Base-by-base conservation (phyloP, 1,139 yeast genomes). In the Zygosaccharomyces pseudobailii region DNA sequence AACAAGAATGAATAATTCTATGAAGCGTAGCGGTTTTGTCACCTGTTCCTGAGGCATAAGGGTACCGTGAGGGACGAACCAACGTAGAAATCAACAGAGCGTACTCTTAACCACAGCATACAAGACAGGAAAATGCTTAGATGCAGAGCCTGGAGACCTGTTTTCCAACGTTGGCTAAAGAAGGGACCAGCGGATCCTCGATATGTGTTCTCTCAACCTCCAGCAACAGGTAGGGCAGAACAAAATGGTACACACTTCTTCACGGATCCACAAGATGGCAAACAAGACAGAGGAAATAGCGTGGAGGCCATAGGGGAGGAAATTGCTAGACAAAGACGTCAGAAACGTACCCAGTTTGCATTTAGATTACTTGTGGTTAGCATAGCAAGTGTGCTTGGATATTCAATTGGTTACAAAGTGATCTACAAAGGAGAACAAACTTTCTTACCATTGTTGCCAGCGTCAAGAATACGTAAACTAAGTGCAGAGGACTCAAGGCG, bases 401-500 rank as follows among this genome's bases (percentile, higher is more conserved):
- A 62, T 46, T 47, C 57, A 3, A 44, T 64, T 4, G 53, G 58
- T 32, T 64, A 63, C 47, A 62, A 52, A 49, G 65, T 60, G 6
- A 30, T 59, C 7, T 62, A 59, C 45, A 38, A 40, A 31, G 44
- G 47, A 20, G 56, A 58, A 28, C 62, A 61, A 33, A 49, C 55
- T 6, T 65, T 59, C 40, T 49, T 62, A 19, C 63, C 65, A n/a
- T 32, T 62, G 19, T 53, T 46, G 22, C 66, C 66, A 6, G 55
- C 62, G n/a, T 48, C 55, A 8, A 56, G 53, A 37, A 41, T 54
- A 13, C 61, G 63, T 32, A 55, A 53, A 32, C 50, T 63, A 24
- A 57, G 55, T 42, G 47, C 47, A 7, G 36, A 47, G n/a, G 67
- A 64, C 43, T 42, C 54, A 22, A 43, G 50, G 28, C 49, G 53